Conservation (phyloP, 208 protist genomes). For the Sergeia podlipaevii region DNA sequence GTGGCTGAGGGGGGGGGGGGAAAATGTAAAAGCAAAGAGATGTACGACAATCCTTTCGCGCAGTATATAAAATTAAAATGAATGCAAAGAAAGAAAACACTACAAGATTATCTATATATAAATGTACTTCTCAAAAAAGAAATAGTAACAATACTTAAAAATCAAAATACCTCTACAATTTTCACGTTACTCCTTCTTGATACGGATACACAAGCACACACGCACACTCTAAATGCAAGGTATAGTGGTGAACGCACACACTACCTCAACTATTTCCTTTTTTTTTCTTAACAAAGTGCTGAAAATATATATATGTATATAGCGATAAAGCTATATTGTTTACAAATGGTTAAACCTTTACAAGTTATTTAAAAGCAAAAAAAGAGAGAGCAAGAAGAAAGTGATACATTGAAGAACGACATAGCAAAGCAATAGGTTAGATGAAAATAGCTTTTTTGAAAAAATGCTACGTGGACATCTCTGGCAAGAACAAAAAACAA, state of each 20-base stretch:
- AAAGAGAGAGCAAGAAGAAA: constrained; percentile 1
- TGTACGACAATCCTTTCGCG: neutral
- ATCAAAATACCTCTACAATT: neutral
- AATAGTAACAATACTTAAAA: neutral
- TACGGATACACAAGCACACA: neutral
- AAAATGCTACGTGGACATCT: too few species aligned
- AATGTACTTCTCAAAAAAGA: too few species aligned
- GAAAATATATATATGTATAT: neutral
- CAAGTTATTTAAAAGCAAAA: neutral
- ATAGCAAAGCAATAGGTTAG: neutral
- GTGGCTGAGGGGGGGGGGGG: too few species aligned
- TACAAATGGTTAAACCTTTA: too few species aligned
- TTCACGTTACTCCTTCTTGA: neutral
- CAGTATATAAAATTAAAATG: neutral
- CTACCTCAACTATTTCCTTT: too few species aligned
- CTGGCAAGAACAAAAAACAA: too few species aligned
- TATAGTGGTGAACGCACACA: too few species aligned
- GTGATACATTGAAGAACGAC: neutral
- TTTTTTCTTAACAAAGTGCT: too few species aligned
- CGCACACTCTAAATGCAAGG: neutral
- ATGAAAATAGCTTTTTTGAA: too few species aligned
- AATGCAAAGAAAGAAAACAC: neutral
- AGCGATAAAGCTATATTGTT: too few species aligned
- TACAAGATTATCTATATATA: neutral
- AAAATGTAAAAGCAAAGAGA: too few species aligned